Conservation (phyloP, 2,329 filamentous ascomycete species). For the Dactylonectria estremocensis region DNA sequence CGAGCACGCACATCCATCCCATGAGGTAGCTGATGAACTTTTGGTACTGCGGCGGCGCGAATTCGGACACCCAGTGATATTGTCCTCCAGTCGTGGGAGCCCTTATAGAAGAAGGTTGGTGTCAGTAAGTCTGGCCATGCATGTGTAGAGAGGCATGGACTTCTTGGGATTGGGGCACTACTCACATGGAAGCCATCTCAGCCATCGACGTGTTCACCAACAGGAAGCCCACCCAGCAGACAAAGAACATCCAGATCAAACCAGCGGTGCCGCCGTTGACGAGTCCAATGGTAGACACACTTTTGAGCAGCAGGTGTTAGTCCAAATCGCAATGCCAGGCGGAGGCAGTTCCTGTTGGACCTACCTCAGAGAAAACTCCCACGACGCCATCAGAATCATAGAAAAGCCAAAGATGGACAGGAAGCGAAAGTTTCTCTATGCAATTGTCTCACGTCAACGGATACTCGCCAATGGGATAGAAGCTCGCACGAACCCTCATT, state of each 20-base stretch:
- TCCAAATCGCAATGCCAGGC: too few species aligned
- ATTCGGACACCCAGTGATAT: constrained; percentile 72
- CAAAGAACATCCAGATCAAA: constrained; percentile 61
- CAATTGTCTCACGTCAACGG: constrained; percentile 7
- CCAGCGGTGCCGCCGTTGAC: constrained; percentile 63
- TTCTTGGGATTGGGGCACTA: neutral
- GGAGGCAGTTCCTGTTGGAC: neutral
- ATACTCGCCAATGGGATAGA: neutral
- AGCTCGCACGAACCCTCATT: constrained; percentile 37
- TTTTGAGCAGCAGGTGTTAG: neutral
- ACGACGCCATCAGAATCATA: constrained; percentile 61
- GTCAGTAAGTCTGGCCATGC: neutral
- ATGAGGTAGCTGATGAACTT: constrained; percentile 68
- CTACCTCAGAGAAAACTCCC: constrained; percentile 60
- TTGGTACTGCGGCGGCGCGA: constrained; percentile 63
- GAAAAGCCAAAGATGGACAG: constrained; percentile 64
- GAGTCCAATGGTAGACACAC: constrained; percentile 44
- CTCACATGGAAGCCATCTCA: constrained; percentile 64
- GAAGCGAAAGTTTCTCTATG: constrained; percentile 61
- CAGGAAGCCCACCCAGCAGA: constrained; percentile 57
- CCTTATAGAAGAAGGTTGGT: constrained; percentile 11
- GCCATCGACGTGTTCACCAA: constrained; percentile 60
- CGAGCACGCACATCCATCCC: constrained; percentile 63
- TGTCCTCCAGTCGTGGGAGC: constrained; percentile 71
- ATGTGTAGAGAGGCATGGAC: neutral